Conservation (phyloP, 306 rosid genomes). For the Dalbergia cultrata region DNA sequence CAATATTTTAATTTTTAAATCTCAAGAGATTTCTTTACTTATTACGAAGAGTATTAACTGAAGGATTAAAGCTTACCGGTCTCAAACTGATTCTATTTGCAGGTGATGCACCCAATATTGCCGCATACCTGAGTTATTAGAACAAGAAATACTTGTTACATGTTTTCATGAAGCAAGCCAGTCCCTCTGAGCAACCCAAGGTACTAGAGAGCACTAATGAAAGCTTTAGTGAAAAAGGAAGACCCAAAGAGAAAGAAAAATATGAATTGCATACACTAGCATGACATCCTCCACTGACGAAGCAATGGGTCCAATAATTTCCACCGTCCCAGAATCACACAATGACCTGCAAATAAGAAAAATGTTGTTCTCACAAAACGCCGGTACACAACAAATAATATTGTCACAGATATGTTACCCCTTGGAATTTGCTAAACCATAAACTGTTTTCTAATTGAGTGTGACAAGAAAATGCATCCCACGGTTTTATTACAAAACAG, state of each 20-base stretch:
- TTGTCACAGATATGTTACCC: slow-evolving; percentile 30
- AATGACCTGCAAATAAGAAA: slow-evolving; percentile 67
- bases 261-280: slow-evolving; percentile 78
- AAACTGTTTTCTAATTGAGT: slow-evolving; percentile 17
- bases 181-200: background rate
- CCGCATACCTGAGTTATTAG: slow-evolving; percentile 80
- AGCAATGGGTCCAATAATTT: slow-evolving; percentile 95
- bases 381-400: slow-evolving; percentile 13
- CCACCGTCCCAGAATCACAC: slow-evolving; percentile 90
- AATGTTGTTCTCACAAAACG: slow-evolving; percentile 7
- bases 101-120: slow-evolving; percentile 89
- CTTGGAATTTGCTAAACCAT: slow-evolving; percentile 18
- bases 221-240: slow-evolving; percentile 27
- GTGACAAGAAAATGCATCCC: slow-evolving; percentile 37
- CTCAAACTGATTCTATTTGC: slow-evolving; percentile 70
- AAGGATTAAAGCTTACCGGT: slow-evolving; percentile 64
- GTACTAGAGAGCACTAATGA: slow-evolving; percentile 30
- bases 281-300: slow-evolving; percentile 89
- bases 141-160: slow-evolving; percentile 37
- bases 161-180: slow-evolving; percentile 38
- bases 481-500: background rate
- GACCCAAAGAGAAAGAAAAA: slow-evolving; percentile 8
- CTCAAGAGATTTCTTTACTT: background rate
- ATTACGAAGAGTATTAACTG: slow-evolving; percentile 29
- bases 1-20: slow-evolving; percentile 7